phyloP scores from a whole-genome alignment of 2,329 filamentous ascomycete species.

The Escovopsis sp. region DNA sequence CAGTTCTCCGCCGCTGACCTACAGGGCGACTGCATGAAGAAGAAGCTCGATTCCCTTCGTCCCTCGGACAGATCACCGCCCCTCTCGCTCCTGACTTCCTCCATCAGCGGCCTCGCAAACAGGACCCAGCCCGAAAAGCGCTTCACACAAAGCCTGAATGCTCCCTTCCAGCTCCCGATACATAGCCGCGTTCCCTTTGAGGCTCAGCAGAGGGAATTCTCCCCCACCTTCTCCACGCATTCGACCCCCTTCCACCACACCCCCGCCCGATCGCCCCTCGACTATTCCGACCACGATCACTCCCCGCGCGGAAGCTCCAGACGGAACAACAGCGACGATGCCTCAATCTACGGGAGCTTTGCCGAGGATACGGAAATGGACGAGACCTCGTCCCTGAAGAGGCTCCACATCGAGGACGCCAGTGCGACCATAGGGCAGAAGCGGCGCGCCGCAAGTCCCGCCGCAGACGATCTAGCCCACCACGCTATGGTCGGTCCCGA shows the following conservation, averaged over 20 bases:
- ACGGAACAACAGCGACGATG: conserved; percentile 40
- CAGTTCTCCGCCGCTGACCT: conserved; percentile 32
- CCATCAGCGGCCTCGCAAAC: conserved; percentile 24
- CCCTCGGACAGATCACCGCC: conserved; percentile 30
- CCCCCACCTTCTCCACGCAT: conserved; percentile 32
- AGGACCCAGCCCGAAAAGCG: conserved; percentile 25
- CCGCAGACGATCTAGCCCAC: conserved; percentile 30
- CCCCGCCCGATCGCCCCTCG: conserved; percentile 25
- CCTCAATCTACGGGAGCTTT: conserved; percentile 30
- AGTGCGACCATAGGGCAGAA: conserved; percentile 32
- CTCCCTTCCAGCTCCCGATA: conserved; percentile 32
- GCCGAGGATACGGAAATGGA: conserved; percentile 35
- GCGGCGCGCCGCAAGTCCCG: conserved; percentile 41
- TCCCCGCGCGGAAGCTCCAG: conserved; percentile 30
- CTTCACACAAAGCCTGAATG: conserved; percentile 21
- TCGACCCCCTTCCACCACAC: conserved; percentile 27
- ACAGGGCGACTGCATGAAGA: conserved; percentile 36
- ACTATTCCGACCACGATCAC: conserved; percentile 30
- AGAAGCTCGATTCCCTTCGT: conserved; percentile 37
- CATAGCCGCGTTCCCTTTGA: conserved; percentile 27
- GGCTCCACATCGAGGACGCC: conserved; percentile 34
- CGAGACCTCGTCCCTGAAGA: conserved; percentile 35
- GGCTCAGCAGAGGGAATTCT: conserved; percentile 28
- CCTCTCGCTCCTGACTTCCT: conserved; percentile 28
- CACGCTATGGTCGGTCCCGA: conserved; percentile 26